Conservation (phyloP, 768 basidiomycete species). For the Leccinellum albellum region DNA sequence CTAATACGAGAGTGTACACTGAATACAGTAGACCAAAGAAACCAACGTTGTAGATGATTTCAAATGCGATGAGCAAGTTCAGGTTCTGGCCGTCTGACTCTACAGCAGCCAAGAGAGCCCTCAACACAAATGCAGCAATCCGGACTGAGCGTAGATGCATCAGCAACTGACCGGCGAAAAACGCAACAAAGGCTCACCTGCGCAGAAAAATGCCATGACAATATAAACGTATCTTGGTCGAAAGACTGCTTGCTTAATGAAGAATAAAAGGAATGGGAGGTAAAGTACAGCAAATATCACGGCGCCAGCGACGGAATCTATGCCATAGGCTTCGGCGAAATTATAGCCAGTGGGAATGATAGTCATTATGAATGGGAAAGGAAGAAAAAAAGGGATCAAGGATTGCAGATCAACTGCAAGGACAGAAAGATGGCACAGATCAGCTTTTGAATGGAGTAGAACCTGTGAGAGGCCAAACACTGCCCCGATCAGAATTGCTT, state of each 20-base stretch:
- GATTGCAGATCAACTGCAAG: constrained; percentile 22
- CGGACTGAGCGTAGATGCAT: constrained; percentile 20
- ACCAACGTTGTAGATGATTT: constrained; percentile 33
- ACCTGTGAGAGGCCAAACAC: constrained; percentile 2
- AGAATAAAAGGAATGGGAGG: constrained; percentile 23
- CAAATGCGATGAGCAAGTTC: constrained; percentile 24
- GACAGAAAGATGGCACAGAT: background rate
- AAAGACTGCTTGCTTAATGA: constrained; percentile 17
- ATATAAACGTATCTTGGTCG: constrained; percentile 29
- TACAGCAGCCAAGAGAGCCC: constrained; percentile 28
- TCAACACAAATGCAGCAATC: constrained; percentile 28
- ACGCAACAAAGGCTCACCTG: constrained; percentile 15
- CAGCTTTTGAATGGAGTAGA: constrained; percentile 14
- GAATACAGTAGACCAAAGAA: constrained; percentile 36
- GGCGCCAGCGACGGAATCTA: constrained; percentile 30
- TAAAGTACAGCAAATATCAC: constrained; percentile 32
- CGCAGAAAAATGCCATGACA: constrained; percentile 27
- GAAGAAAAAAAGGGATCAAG: background rate
- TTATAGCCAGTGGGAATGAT: constrained; percentile 17
- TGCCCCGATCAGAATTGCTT: constrained; percentile 1
- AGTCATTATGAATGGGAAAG: constrained; percentile 9
- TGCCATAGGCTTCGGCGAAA: constrained; percentile 24
- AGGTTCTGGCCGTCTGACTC: constrained; percentile 19
- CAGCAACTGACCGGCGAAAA: background rate
- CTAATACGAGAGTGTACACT: constrained; percentile 32